Evolutionary conservation across 768 basidiomycete genomes (phyloP).

Genomic region (Amanita rubescens): DNA sequence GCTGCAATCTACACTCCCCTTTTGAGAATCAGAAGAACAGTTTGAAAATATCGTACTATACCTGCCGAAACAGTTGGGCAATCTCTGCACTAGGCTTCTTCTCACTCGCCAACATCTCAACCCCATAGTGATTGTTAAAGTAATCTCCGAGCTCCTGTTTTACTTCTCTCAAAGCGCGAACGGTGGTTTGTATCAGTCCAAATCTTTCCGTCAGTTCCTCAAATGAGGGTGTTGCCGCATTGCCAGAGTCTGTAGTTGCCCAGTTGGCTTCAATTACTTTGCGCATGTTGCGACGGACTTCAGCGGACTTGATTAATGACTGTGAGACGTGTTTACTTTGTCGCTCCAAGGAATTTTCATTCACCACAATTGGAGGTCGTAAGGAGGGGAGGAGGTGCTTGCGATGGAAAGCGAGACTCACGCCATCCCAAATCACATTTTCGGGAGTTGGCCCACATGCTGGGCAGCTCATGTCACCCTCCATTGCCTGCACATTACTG

Average conservation of each 20-base stretch:
- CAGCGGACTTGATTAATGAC: not conserved
- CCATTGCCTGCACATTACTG: conserved; percentile 16
- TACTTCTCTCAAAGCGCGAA: no score
- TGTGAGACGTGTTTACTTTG: not conserved
- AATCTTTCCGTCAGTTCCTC: no score
- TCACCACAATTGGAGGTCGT: conserved; percentile 7
- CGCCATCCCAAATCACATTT: conserved; percentile 26
- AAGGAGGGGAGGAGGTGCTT: conserved; percentile 20
- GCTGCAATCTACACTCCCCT: conserved; percentile 12
- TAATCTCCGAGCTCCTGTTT: no score
- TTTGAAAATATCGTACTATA: no score
- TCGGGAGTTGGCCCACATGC: conserved; percentile 21
- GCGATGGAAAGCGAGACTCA: conserved; percentile 22
- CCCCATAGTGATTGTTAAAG: no score
- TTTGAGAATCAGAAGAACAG: not conserved
- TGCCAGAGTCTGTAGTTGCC: not conserved
- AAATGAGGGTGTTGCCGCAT: no score
- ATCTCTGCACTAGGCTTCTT: no score
- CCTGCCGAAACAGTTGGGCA: no score
- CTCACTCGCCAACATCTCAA: no score
- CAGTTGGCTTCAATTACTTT: no score
- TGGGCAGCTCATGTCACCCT: conserved; percentile 18
- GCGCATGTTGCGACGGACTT: not conserved
- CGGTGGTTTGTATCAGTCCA: no score
- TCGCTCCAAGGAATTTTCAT: not conserved